Evolutionary conservation across 2,329 filamentous ascomycete genomes (phyloP), one percentile per base, ranked within the genome.

Genomic region (Conoideocrella luteorostrata): DNA sequence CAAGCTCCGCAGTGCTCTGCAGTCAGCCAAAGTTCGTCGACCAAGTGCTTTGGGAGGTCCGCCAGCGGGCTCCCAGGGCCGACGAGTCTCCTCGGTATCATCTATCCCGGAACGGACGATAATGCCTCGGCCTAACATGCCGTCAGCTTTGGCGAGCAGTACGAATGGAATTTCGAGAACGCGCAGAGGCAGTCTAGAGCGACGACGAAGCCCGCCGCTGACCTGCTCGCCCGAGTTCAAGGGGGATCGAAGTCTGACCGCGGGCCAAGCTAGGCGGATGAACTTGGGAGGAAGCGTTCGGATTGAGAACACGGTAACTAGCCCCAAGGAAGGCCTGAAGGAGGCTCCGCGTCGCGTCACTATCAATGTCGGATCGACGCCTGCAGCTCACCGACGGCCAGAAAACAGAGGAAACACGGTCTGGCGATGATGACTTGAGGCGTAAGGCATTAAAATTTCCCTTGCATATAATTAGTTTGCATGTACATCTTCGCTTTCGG

Each of bases 191-290:
- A 75, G 72, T 47, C 57, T 67, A 3, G 74, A 78, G 57, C 65
- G 72, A 38, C 67, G 72, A 28, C 65, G 69, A 41, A 76, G 72
- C 47, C 75, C 75, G 11, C 75, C 77, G 12, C 68, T 79, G 52
- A 58, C 65, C 26, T 78, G 73, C 58, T 74, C 73, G 28, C 70
- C 75, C 2, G 68, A 73, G 18, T 53, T 52, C 43, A 63, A 57
- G 40, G 48, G 56, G 13, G 61, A 67, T 20, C 61, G 64, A 47
- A 57, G 62, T 4, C 66, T 80, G 49, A 78, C 75, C 10, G 63
- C 71, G 2, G 75, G 74, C 2, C 76, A 80, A 54, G 77, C 75
- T 18, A 62, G 77, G 41, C 67, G 77, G 36, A 79, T 80, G 75
- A 74, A 77, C 51, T 59, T 79, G 45, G 67, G 70, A 28, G 67